phyloP scores from a whole-genome alignment of 2,329 filamentous ascomycete species.

The Colletotrichum costaricense region DNA sequence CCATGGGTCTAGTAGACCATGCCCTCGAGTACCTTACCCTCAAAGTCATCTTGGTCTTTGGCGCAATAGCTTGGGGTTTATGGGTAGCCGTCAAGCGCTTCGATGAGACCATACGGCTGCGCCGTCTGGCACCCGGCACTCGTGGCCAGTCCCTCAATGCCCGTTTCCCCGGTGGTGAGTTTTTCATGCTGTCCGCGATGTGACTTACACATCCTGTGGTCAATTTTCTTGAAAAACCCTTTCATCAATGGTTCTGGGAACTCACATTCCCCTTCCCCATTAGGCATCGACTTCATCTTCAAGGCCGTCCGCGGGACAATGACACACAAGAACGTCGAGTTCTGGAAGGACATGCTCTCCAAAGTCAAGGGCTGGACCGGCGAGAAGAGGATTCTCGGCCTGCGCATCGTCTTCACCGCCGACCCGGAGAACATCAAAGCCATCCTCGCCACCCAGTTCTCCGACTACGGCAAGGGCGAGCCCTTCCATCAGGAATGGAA shows the following conservation, averaged over 20 bases:
- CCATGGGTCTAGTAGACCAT: slow-evolving; percentile 64
- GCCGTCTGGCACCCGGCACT: slow-evolving; percentile 52
- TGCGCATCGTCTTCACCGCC: slow-evolving; percentile 78
- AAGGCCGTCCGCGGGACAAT: slow-evolving; percentile 64
- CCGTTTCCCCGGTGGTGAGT: slow-evolving; percentile 59
- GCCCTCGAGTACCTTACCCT: slow-evolving; percentile 57
- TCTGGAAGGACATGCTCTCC: slow-evolving; percentile 68
- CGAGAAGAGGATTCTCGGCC: slow-evolving; percentile 66
- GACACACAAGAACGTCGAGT: slow-evolving; percentile 67
- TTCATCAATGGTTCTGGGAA: not conserved
- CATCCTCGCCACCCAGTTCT: slow-evolving; percentile 86
- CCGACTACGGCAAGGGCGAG: slow-evolving; percentile 84
- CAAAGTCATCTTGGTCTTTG: slow-evolving; percentile 49
- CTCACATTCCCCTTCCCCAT: not conserved
- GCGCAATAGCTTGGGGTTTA: slow-evolving; percentile 50
- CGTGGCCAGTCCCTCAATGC: slow-evolving; percentile 51
- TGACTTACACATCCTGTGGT: not conserved
- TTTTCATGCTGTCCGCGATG: not conserved
- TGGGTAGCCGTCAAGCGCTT: slow-evolving; percentile 51
- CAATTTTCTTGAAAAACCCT: not conserved
- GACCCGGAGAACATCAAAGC: slow-evolving; percentile 94
- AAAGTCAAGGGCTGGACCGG: slow-evolving; percentile 63
- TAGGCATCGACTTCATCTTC: slow-evolving; percentile 73
- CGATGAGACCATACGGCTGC: slow-evolving; percentile 56
- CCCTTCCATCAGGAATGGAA: slow-evolving; percentile 81